Conservation (phyloP, 805 yeast species). For the Barnettozyma populi region DNA sequence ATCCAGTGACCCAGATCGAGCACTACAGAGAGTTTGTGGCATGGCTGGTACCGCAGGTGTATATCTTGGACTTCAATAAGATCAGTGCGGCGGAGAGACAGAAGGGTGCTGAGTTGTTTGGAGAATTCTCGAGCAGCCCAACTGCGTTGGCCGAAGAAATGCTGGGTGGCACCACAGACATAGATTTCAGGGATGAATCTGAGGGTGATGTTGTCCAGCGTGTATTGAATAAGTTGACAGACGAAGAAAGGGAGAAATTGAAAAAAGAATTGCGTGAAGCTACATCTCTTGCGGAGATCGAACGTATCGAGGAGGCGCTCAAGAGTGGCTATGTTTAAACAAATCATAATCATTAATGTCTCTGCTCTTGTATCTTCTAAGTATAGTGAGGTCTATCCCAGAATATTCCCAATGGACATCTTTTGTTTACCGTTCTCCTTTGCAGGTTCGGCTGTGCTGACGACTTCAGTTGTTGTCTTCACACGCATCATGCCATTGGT, state of each 20-base stretch:
- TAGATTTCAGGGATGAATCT: slow-evolving; percentile 13
- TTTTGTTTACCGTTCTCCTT: slow-evolving; percentile 9
- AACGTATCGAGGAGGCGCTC: slow-evolving; percentile 55
- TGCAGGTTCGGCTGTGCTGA: slow-evolving; percentile 2
- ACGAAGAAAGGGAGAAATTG: slow-evolving; percentile 46
- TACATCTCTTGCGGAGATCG: slow-evolving; percentile 67
- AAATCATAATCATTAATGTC: not conserved
- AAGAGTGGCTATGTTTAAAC: slow-evolving; percentile 31
- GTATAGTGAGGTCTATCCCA: slow-evolving; percentile 10
- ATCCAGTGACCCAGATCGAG: slow-evolving; percentile 44
- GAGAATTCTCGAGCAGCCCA: slow-evolving; percentile 20
- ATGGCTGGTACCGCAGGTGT: slow-evolving; percentile 57
- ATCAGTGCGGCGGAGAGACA: slow-evolving; percentile 51
- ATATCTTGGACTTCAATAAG: slow-evolving; percentile 61
- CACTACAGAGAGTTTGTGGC: slow-evolving; percentile 58
- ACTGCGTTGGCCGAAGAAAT: slow-evolving; percentile 29
- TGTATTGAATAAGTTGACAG: slow-evolving; percentile 43
- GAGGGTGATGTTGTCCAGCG: slow-evolving; percentile 30
- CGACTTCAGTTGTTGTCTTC: not conserved
- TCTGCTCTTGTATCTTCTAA: not conserved
- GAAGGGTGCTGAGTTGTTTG: slow-evolving; percentile 40
- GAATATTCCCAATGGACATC: slow-evolving; percentile 21
- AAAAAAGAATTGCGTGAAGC: slow-evolving; percentile 55
- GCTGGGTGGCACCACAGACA: slow-evolving; percentile 9
- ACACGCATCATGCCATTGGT: not conserved